A percentile compares a stretch with the other conserved stretches of the same genome.
Evolutionary conservation across 768 basidiomycete species (phyloP).

Genomic region (Suillus placidus): DNA sequence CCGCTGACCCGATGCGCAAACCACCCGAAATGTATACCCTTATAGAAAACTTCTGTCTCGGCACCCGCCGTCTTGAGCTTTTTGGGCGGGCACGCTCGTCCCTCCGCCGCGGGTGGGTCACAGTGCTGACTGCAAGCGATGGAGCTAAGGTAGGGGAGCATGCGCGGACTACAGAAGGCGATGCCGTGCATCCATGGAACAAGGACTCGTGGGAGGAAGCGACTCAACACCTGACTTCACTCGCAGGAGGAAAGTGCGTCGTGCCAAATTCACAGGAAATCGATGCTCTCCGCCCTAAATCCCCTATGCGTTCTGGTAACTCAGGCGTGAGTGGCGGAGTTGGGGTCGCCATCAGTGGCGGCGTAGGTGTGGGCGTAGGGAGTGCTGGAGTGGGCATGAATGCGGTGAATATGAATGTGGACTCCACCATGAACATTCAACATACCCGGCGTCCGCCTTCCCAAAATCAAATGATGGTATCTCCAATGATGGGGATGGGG

Average conservation of each 20-base stretch:
- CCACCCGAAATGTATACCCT: slow-evolving; percentile 96
- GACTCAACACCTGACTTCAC: slow-evolving; percentile 51
- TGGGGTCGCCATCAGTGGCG: slow-evolving; percentile 24
- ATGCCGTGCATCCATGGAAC: slow-evolving; percentile 49
- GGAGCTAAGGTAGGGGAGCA: slow-evolving; percentile 50
- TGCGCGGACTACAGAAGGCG: slow-evolving; percentile 27
- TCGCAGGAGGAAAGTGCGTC: slow-evolving; percentile 56
- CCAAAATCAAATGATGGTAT: slow-evolving; percentile 35
- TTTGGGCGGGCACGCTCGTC: slow-evolving; percentile 74
- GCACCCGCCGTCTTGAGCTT: slow-evolving; percentile 86
- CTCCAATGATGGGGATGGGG: slow-evolving; percentile 48
- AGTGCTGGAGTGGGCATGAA: slow-evolving; percentile 13
- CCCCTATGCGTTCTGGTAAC: slow-evolving; percentile 58
- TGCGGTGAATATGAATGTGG: slow-evolving; percentile 5
- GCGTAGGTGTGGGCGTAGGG: slow-evolving; percentile 23
- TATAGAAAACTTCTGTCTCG: slow-evolving; percentile 97
- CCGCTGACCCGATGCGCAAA: slow-evolving; percentile 78
- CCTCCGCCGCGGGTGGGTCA: slow-evolving; percentile 89
- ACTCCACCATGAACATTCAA: slow-evolving; percentile 18
- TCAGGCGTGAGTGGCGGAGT: slow-evolving; percentile 28
- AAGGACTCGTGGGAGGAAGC: slow-evolving; percentile 66
- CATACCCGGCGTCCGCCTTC: slow-evolving; percentile 9
- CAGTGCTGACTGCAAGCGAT: slow-evolving; percentile 70
- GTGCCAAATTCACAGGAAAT: slow-evolving; percentile 81
- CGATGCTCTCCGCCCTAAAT: slow-evolving; percentile 83